Base-by-base conservation (phyloP, 179 eudicot species). In the Beta corolliflora region DNA sequence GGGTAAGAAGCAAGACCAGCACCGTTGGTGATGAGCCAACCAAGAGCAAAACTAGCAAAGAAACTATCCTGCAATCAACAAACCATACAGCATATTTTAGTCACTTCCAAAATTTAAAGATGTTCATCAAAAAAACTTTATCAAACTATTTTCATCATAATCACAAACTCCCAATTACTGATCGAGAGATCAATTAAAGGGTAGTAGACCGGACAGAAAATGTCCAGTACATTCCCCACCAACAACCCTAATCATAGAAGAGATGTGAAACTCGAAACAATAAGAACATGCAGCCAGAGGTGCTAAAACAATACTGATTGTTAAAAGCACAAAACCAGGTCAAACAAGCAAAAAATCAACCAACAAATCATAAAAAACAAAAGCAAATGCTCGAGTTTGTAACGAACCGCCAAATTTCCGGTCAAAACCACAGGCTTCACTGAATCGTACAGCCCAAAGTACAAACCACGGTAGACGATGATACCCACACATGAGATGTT, bases 1-100 rank as follows among this genome's bases (percentile, higher is more conserved):
- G 97, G 94, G 89, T 92, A 91, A 0, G 97, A 92, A 46, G 97
- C 97, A 36, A 92, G 93, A 9, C 97, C 94, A 68, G 97, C 97
- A 71, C 92, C 94, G n/a, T 87, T 92, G 75, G 97, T 92, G 80
- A 91, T 90, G 60, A 91, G 83, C 94, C 94, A 92, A 21, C 97
- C 97, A 18, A 92, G 93, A 45, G 88, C 91, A 82, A 92, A 92
- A 73, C 97, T 92, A 63, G 94, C 97, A 46, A 89, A 89, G 91
- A 92, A 92, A 79, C 90, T 91, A 83, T 92, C 97, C 97, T 92
- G 94, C 52, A 85, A 46, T 29, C 68, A 66, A 11, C 63, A 74
- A 82, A 29, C 36, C 53, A 48, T 45, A 25, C 31, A 71, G 5
- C 72, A 59, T 63, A 10, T 44, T 46, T 14, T 23, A 6, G 11